Evolutionary conservation across 2,329 filamentous ascomycete species (phyloP).

Genomic region (Clonostachys solani): DNA sequence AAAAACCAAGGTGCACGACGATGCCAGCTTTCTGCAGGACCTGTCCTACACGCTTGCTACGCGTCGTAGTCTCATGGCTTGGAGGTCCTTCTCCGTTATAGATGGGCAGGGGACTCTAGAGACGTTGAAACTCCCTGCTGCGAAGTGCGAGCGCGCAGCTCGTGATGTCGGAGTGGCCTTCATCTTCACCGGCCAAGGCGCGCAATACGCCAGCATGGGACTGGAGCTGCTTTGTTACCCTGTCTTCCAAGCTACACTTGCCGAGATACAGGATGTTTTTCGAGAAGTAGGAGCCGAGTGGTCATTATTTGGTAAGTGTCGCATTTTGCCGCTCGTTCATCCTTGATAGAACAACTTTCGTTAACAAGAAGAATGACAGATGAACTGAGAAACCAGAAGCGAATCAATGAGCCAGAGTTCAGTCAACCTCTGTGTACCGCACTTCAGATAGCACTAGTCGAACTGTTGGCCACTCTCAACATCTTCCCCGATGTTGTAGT

Average conservation of each 20-base stretch:
- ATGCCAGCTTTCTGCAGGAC: constrained; percentile 2
- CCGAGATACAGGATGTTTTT: not conserved
- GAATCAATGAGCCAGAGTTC: constrained; percentile 23
- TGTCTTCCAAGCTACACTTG: not conserved
- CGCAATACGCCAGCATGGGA: constrained; percentile 13
- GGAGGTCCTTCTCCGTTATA: constrained; percentile 4
- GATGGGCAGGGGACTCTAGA: no score
- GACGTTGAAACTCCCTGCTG: no score
- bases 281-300: not conserved
- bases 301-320: not conserved
- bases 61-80: constrained; percentile 6
- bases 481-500: constrained; percentile 22
- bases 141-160: no score
- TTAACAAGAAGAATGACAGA: not conserved
- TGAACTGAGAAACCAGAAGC: not conserved
- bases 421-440: constrained; percentile 16
- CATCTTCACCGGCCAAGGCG: constrained; percentile 16
- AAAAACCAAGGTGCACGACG: not conserved
- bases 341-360: not conserved
- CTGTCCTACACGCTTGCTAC: constrained; percentile 9
- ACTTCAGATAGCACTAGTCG: constrained; percentile 18
- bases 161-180: no score
- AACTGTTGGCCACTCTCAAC: constrained; percentile 21
- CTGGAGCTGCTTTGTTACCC: constrained; percentile 3
- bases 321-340: no score